Evolutionary conservation across 306 rosid genomes (phyloP), one percentile per base, ranked within the genome.

Genomic region (Arachis hypogaea): DNA sequence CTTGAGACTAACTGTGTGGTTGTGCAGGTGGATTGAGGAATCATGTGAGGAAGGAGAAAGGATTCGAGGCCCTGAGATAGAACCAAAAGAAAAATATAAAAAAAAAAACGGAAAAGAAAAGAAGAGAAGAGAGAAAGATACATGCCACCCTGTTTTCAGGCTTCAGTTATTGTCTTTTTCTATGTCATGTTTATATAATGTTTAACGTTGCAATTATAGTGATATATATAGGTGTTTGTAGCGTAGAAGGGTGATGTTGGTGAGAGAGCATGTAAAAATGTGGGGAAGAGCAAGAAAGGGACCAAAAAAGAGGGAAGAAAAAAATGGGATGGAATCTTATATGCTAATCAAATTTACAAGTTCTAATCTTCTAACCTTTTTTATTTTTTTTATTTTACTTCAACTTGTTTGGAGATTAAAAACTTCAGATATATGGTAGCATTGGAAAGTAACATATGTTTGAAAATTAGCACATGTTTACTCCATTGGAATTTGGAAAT

Each of bases 21-120:
- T 80, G 70, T 87, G 90, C 97, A 91, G 97, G 85, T 80, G 85
- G 11, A 38, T 42, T 87, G 92, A 84, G 79, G 81, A 87, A 88
- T 85, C 90, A 84, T 82, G 94, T 88, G 94, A 87, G 85, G 85
- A 81, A 76, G 87, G 89, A 75, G 67, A 75, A 57, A 79, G 94
- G 89, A 30, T 85, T 87, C 60, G 84, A 75, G 76, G 85, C 84
- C 45, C 16, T 77, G 76, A 81, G 92, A 84, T 85, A 84, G 73
- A 33, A 33, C 38, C 38, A 33, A 33, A 33, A 33, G 38, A 4
- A 33, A 33, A 33, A 33, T 33, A 2, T 33, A 2, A 33, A 33
- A 33, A 33, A 33, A 33, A 33, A 33, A 33, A 33, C 38, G 4
- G 4, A 33, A 33, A 33, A 33, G 38, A 33, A 33, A 33, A 33